These are phyloP conservation scores for Erysimum cheiranthoides DNA, from an alignment of 345 rosid species.

Conservation along the genomic window DNA sequence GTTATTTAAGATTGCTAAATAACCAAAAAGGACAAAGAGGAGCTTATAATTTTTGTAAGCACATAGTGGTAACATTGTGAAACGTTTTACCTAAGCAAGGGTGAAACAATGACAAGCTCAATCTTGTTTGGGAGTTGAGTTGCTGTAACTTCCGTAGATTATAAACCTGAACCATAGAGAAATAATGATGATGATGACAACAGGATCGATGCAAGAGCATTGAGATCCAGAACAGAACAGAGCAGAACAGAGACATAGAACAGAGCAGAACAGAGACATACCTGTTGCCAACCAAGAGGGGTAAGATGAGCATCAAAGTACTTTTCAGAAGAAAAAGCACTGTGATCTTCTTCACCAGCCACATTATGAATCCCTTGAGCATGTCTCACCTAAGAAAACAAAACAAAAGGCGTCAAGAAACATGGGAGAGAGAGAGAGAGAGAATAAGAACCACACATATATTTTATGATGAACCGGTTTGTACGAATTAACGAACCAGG, in stretches of 20 bases:
- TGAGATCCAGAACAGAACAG: conserved; percentile 13
- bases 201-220: conserved; percentile 14
- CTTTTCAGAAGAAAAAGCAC: conserved; percentile 61
- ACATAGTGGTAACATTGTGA: not conserved
- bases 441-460: conserved; percentile 18
- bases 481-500: conserved; percentile 73
- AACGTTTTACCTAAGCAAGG: conserved; percentile 63
- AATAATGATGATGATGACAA: not conserved
- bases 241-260: conserved; percentile 33
- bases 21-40: not conserved
- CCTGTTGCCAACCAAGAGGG: conserved; percentile 93
- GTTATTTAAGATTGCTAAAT: not conserved
- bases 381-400: conserved; percentile 73
- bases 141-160: conserved; percentile 61
- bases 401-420: not conserved
- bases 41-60: not conserved
- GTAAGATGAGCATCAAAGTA: conserved; percentile 80
- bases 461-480: not conserved
- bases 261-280: conserved; percentile 26
- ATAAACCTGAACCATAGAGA: conserved; percentile 56
- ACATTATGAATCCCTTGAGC: conserved; percentile 96
- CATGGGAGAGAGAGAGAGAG: not conserved
- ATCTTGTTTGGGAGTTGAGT: conserved; percentile 58
- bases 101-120: conserved; percentile 74
- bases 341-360: conserved; percentile 64